phyloP scores from a whole-genome alignment of 2,329 filamentous ascomycete genomes.

The Aspergillus fumigatiaffinis region DNA sequence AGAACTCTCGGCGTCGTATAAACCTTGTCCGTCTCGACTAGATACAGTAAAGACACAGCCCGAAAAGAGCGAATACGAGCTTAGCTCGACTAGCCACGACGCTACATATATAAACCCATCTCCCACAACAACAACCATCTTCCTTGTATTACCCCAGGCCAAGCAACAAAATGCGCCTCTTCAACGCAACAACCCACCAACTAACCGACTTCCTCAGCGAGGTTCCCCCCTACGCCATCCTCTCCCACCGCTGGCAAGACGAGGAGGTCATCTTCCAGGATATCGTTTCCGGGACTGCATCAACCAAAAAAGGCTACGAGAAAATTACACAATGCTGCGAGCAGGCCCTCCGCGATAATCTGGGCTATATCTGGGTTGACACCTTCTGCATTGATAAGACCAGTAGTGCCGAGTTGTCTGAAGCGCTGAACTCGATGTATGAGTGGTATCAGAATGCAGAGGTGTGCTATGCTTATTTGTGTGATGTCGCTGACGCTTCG shows the following conservation, averaged over 20 bases:
- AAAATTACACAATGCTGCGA: conserved; percentile 9
- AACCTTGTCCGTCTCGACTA: no score
- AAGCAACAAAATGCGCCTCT: neutral
- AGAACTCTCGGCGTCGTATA: neutral
- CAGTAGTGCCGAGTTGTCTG: conserved; percentile 18
- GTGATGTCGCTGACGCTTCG: conserved; percentile 1
- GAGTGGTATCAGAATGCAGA: conserved; percentile 14
- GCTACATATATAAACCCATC: neutral
- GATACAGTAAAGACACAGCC: no score
- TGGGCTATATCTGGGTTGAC: conserved; percentile 17
- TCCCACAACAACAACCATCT: no score
- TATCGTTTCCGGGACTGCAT: neutral
- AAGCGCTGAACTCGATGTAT: conserved; percentile 21
- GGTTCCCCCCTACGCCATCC: conserved; percentile 20
- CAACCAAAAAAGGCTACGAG: neutral
- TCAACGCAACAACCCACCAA: neutral
- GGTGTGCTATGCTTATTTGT: conserved; percentile 17
- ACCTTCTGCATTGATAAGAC: conserved; percentile 22
- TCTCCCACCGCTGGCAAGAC: conserved; percentile 21
- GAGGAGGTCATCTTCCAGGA: conserved; percentile 22
- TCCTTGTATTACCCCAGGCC: neutral
- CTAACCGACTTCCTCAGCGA: neutral
- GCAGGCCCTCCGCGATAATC: neutral
- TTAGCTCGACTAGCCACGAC: neutral
- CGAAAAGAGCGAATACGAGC: neutral